Base-by-base conservation (phyloP, 2,329 filamentous ascomycete genomes). In the Fonsecaea nubica region DNA sequence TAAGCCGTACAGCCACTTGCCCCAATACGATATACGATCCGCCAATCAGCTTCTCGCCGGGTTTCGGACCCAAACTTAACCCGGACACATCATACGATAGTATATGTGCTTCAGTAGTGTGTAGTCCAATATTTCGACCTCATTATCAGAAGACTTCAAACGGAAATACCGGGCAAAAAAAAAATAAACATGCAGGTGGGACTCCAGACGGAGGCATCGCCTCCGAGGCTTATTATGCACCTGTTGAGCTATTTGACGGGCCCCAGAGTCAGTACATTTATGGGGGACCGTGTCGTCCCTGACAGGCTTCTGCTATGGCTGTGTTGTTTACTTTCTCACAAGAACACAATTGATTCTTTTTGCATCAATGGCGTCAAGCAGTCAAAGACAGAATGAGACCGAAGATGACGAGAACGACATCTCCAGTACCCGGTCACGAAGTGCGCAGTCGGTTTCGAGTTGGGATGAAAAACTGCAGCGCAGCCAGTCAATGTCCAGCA, bases 401-500 rank as follows among this genome's bases (percentile, higher is more conserved):
- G 18, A 25, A 6, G 45, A 50, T 10, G 45, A 50, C 9, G 45
- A 50, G 25, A 50, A 50, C 8, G 7, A 10, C 12, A 21, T 50
- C 21, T 50, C 45, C 21, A 25, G 45, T 25, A 25, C 45, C 18
- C 9, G 18, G 18, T 25, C 45, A 7, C 18, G 25, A 25, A 25
- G 45, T 18, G 45, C 1, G 4, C 18, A 8, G 21, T 25, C 45
- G 12, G n/a, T 4, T 50, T 25, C 45, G 45, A 25, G 45, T 21
- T 50, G 25, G 10, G 18, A 45, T 50, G 13, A 25, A 9, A 18
- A 50, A 12, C 32, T 50, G 9, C 57, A 45, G 18, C 32, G 13
- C 18, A 25, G 15, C 56, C 25, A 13, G 15, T 58, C 56, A 30
- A 45, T 45, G 10, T 48, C 57, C 40, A 59, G 57, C 25, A n/a